phyloP scores from a whole-genome alignment of 805 yeast species.

The Zygosaccharomyces bailii region DNA sequence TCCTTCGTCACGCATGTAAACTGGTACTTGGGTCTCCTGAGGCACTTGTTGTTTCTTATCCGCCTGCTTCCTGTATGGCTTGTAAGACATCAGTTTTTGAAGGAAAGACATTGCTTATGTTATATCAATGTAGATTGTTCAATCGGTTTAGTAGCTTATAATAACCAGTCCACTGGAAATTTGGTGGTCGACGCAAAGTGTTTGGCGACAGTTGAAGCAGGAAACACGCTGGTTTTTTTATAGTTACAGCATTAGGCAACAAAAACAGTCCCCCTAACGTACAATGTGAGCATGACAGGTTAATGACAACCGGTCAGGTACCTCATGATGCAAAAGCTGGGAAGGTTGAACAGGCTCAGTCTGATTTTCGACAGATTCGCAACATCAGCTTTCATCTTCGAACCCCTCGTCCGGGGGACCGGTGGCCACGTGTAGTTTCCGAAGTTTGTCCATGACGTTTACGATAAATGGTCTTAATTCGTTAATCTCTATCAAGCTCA shows the following conservation, averaged over 20 bases:
- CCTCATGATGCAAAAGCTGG: background rate
- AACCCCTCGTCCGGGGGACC: constrained; percentile 1
- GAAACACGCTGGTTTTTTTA: constrained; percentile 5
- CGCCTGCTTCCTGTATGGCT: constrained; percentile 6
- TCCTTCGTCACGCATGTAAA: constrained; percentile 16
- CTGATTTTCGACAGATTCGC: background rate
- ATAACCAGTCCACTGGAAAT: background rate
- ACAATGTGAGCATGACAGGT: constrained; percentile 2
- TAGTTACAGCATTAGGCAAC: constrained; percentile 2
- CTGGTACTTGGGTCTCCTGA: background rate
- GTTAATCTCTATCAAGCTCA: constrained; percentile 81
- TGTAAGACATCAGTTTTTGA: constrained; percentile 2
- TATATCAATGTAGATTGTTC: background rate
- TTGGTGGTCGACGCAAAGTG: background rate
- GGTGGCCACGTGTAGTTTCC: constrained; percentile 42
- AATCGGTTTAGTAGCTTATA: background rate
- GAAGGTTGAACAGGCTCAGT: no score
- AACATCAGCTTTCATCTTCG: background rate
- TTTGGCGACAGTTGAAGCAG: background rate
- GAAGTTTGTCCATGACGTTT: constrained; percentile 74
- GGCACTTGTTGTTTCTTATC: constrained; percentile 4
- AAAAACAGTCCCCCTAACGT: constrained; percentile 9
- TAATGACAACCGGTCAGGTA: background rate
- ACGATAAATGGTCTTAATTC: constrained; percentile 81
- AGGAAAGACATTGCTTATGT: constrained; percentile 1